Percentiles rank a stretch among this genome's conserved stretches.
These are phyloP conservation scores for Sapria himalayana DNA, from an alignment of 345 rosid genomes.

Conservation along the genomic window DNA sequence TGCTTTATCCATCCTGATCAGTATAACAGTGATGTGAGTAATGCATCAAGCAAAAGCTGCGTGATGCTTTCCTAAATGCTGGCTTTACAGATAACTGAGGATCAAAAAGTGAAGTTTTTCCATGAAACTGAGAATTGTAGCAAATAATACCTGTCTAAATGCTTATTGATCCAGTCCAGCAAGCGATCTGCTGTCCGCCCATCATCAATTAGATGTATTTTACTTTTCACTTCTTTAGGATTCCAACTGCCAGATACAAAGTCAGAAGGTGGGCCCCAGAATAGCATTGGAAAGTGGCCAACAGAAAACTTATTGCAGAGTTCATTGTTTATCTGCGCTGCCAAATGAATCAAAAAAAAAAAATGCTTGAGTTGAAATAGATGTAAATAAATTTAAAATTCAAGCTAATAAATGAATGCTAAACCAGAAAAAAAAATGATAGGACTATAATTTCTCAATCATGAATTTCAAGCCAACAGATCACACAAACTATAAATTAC, in stretches of 20 bases:
- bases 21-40: too few relatives aligned
- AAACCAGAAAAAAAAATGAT: too few relatives aligned
- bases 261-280: slow-evolving; percentile 60
- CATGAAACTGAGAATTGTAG: too few relatives aligned
- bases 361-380: slow-evolving; percentile 7
- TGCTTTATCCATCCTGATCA: too few relatives aligned
- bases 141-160: slow-evolving; percentile 72
- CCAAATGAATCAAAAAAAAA: slow-evolving; percentile 25
- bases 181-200: slow-evolving; percentile 66
- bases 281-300: slow-evolving; percentile 74
- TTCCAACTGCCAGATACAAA: slow-evolving; percentile 42
- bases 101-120: too few relatives aligned
- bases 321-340: slow-evolving; percentile 76
- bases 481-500: too few relatives aligned
- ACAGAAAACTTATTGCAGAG: slow-evolving; percentile 82
- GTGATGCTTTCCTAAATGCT: too few relatives aligned
- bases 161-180: slow-evolving; percentile 81
- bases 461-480: too few relatives aligned
- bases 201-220: slow-evolving; percentile 35
- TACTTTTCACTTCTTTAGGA: slow-evolving; percentile 39
- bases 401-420: slow-evolving; percentile 2
- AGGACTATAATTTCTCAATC: too few relatives aligned
- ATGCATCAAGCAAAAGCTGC: too few relatives aligned
- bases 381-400: neutral
- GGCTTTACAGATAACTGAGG: too few relatives aligned